Evolutionary conservation across 129 eudicot genomes (phyloP), one percentile per base, ranked within the genome.

Genomic region (sunflower (Helianthus annuus)): DNA sequence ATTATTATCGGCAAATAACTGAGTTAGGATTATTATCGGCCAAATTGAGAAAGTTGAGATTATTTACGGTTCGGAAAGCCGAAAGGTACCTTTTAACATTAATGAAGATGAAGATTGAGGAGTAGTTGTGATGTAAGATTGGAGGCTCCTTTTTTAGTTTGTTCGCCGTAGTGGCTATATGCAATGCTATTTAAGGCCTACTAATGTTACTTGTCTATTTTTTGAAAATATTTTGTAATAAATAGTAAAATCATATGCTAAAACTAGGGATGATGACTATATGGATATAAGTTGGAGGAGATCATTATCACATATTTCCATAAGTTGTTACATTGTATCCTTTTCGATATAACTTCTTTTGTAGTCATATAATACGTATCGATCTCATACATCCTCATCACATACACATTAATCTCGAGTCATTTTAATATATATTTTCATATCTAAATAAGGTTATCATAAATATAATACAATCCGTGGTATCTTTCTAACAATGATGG

Each of bases 161-260:
- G 42, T 59, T 59, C 44, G 65, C 34, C 13, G 10, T 13, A 12
- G 65, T 59, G 65, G 65, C 65, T 58, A 57, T 24, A 3, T 58
- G 39, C 40, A 58, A 58, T 16, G 39, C 9, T 58, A 58, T 58
- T 56, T 19, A 22, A 56, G 36, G 32, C 32, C 2, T 56, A 22
- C 36, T 58, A 11, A 58, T 58, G 6, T 58, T 11, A 58, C 8
- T 58, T 29, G 32, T 58, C 16, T 1, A 10, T 4, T 58, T 57
- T 10, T 6, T 1, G 1, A 19, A 56, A 1, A 58, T 27, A 11
- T 58, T 10, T 11, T 58, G 27, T 29, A 12, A 27, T 58, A 58
- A 58, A 58, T 1, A 27, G 15, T 7, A 27, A 58, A 58, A 24
- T 57, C 40, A 58, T 4, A 27, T 58, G 10, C 34, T 56, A 56